Evolutionary conservation across 371 early-diverging fungal genomes (phyloP).

Genomic region (Fennellomyces sp.): DNA sequence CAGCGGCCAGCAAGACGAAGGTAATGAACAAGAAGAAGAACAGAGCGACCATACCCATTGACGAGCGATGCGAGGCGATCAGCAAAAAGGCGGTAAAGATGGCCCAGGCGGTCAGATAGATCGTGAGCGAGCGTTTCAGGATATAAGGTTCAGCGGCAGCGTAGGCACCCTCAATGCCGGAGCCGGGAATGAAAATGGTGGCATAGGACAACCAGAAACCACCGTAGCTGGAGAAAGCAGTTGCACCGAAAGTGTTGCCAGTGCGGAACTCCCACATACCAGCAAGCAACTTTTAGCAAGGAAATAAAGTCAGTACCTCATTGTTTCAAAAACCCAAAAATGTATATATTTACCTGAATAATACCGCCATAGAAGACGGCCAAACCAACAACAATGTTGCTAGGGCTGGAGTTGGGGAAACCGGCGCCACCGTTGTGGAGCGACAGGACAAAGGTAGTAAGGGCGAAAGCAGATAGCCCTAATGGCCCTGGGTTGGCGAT

Average conservation of each 20-base stretch:
- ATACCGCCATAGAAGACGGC: slow-evolving; percentile 84
- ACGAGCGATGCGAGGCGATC: slow-evolving; percentile 71
- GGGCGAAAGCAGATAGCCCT: slow-evolving; percentile 74
- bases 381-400: slow-evolving; percentile 64
- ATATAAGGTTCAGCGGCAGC: slow-evolving; percentile 27
- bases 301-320: neutral
- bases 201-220: slow-evolving; percentile 82
- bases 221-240: slow-evolving; percentile 81
- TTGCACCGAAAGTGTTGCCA: slow-evolving; percentile 84
- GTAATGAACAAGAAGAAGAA: slow-evolving; percentile 70
- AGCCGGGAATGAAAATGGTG: slow-evolving; percentile 61
- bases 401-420: slow-evolving; percentile 53
- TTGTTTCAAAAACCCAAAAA: too few relatives aligned
- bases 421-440: slow-evolving; percentile 73
- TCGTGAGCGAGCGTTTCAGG: slow-evolving; percentile 64
- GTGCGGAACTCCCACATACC: slow-evolving; percentile 86
- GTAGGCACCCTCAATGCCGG: slow-evolving; percentile 52
- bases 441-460: slow-evolving; percentile 77
- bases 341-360: slow-evolving; percentile 58
- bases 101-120: slow-evolving; percentile 70
- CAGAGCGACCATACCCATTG: slow-evolving; percentile 59
- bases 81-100: slow-evolving; percentile 72
- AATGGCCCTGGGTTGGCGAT: slow-evolving; percentile 76
- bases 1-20: slow-evolving; percentile 63
- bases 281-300: slow-evolving; percentile 53